Conservation (phyloP, 2,329 filamentous ascomycete genomes). For the Alternaria viburni region DNA sequence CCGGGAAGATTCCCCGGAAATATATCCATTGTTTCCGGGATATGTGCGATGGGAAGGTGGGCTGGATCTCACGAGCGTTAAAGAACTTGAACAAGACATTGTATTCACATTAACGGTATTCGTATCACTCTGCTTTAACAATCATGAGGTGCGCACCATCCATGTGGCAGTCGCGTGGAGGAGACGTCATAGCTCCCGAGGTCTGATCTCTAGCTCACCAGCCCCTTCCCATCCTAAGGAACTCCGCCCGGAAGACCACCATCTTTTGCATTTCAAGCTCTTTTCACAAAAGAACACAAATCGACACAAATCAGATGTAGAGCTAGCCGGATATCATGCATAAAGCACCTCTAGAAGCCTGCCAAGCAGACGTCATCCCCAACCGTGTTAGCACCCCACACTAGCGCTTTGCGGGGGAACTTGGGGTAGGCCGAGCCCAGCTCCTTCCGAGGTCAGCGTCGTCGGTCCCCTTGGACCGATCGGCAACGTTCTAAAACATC, state of each 20-base stretch:
- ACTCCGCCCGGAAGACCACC: neutral
- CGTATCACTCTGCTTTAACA: neutral
- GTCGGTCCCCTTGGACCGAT: slow-evolving; percentile 12
- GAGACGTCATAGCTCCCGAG: neutral
- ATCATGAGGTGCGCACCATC: neutral
- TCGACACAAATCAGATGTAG: neutral
- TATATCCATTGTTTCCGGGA: too few relatives aligned
- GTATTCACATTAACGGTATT: too few relatives aligned
- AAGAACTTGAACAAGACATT: neutral
- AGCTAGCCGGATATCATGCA: neutral
- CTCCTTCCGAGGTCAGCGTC: slow-evolving; percentile 10
- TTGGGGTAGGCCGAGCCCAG: slow-evolving; percentile 2
- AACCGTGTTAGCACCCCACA: slow-evolving; percentile 7
- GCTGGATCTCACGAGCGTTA: neutral
- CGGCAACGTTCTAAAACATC: neutral
- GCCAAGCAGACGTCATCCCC: neutral
- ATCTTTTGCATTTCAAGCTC: neutral
- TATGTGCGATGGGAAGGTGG: neutral
- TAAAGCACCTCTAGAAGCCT: neutral
- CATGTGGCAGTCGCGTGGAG: neutral
- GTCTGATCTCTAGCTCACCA: neutral
- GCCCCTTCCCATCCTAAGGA: neutral
- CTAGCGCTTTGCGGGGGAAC: slow-evolving; percentile 13
- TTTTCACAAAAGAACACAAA: neutral
- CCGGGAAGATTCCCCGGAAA: neutral